These are phyloP conservation scores for Davidsoniella virescens DNA, from an alignment of 2,329 filamentous ascomycete genomes.

Conservation along the genomic window DNA sequence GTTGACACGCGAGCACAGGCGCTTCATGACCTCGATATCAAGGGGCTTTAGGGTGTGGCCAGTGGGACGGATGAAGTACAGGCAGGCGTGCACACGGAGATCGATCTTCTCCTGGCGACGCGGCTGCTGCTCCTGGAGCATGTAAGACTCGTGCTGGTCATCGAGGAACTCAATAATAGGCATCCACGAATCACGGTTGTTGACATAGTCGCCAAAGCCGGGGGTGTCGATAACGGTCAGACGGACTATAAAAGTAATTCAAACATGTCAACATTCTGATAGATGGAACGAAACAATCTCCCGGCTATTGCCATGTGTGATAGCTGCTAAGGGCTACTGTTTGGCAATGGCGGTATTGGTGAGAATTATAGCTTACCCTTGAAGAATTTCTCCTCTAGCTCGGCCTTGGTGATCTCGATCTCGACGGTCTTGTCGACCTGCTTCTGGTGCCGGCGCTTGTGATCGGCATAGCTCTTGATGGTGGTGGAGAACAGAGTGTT, in stretches of 20 bases:
- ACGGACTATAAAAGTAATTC: constrained; percentile 47
- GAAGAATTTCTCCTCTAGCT: constrained; percentile 99
- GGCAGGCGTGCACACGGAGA: constrained; percentile 90
- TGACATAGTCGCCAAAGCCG: constrained; percentile 98
- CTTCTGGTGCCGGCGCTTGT: constrained; percentile 98
- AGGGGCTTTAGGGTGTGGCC: constrained; percentile 97
- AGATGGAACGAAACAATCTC: neutral
- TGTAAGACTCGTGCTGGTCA: constrained; percentile 99
- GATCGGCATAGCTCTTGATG: constrained; percentile 99
- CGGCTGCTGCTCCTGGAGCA: constrained; percentile 99
- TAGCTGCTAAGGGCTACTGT: neutral
- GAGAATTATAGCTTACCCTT: constrained; percentile 50
- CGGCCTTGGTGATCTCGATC: constrained; percentile 99
- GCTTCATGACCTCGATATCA: constrained; percentile 99
- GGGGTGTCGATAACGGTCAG: constrained; percentile 98
- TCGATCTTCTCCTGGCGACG: constrained; percentile 98
- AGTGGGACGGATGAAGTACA: constrained; percentile 98
- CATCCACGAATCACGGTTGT: constrained; percentile 99
- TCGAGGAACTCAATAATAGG: constrained; percentile 99
- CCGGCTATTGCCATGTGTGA: neutral
- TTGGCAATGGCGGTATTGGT: neutral
- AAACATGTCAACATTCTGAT: neutral
- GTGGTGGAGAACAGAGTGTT: constrained; percentile 99
- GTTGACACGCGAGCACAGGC: constrained; percentile 93
- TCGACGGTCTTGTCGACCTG: constrained; percentile 99